A percentile compares a stretch with the other conserved stretches of the same genome.
Conservation (phyloP, 129 eudicot species). For the Chrysanthemum seticuspe region DNA sequence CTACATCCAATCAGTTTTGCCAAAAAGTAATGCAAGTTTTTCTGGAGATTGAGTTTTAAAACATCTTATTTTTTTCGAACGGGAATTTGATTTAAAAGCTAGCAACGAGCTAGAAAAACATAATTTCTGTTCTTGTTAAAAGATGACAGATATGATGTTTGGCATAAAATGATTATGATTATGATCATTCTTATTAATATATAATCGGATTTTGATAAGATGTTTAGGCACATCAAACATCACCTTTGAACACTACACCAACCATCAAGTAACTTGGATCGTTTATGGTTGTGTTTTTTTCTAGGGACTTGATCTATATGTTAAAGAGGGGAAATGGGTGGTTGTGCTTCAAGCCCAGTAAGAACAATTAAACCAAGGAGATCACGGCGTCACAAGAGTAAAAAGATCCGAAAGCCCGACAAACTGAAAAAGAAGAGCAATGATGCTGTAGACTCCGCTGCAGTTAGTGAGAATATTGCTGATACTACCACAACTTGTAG, state of each 20-base stretch:
- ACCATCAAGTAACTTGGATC: not conserved
- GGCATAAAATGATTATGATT: not conserved
- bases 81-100: not conserved
- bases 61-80: not conserved
- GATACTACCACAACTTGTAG: conserved; percentile 51
- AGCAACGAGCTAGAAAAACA: not conserved
- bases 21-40: not conserved
- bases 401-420: conserved; percentile 34
- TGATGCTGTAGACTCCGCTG: conserved; percentile 35
- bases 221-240: not conserved
- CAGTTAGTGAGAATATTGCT: conserved; percentile 48
- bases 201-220: not conserved
- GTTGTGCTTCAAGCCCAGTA: conserved; percentile 58
- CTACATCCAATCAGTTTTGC: conserved; percentile 10
- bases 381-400: conserved; percentile 36
- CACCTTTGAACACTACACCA: not conserved
- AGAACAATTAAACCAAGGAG: conserved; percentile 36
- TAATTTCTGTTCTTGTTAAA: not conserved
- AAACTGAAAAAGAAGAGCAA: conserved; percentile 48
- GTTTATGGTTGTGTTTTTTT: conserved; percentile 1
- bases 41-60: not conserved
- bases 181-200: not conserved
- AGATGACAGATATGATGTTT: not conserved
- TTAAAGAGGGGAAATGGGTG: conserved; percentile 57
- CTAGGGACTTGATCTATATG: conserved; percentile 25